A percentile compares a stretch with the other conserved stretches of the same genome.
These are phyloP conservation scores for Tulasnella sp. DNA, from an alignment of 768 basidiomycete genomes.

Conservation along the genomic window DNA sequence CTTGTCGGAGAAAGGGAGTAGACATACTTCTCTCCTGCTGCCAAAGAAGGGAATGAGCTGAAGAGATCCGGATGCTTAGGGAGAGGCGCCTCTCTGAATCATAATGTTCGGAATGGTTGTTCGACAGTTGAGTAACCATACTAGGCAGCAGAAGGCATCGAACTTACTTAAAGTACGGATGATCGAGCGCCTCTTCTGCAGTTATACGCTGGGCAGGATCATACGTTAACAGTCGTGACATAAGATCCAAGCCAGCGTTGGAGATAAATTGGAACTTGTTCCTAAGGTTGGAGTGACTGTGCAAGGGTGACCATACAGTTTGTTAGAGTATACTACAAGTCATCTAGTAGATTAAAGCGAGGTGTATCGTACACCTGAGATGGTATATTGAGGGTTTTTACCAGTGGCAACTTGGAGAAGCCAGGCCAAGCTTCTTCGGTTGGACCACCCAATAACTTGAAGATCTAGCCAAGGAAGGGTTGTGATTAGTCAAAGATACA, in stretches of 20 bases:
- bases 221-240: constrained; percentile 74
- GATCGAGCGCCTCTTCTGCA: constrained; percentile 81
- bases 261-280: constrained; percentile 82
- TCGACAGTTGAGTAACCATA: not conserved
- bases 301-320: not conserved
- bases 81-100: constrained; percentile 71
- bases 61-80: constrained; percentile 97
- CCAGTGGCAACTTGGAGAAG: constrained; percentile 64
- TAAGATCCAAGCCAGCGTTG: constrained; percentile 69
- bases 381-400: constrained; percentile 68
- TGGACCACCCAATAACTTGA: constrained; percentile 90
- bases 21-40: constrained; percentile 87
- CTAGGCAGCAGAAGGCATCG: not conserved
- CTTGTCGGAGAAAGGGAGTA: not conserved
- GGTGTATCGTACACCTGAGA: constrained; percentile 55
- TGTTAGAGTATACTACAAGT: not conserved
- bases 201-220: constrained; percentile 79
- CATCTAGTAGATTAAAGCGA: not conserved
- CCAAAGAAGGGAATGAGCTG: constrained; percentile 88
- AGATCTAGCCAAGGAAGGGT: constrained; percentile 40
- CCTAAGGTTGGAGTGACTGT: constrained; percentile 44
- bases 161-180: constrained; percentile 82
- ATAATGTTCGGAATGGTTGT: not conserved
- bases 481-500: not conserved
- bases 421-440: constrained; percentile 81